Base-by-base conservation (phyloP, 768 basidiomycete genomes). In the Austroboletus eburneus region DNA sequence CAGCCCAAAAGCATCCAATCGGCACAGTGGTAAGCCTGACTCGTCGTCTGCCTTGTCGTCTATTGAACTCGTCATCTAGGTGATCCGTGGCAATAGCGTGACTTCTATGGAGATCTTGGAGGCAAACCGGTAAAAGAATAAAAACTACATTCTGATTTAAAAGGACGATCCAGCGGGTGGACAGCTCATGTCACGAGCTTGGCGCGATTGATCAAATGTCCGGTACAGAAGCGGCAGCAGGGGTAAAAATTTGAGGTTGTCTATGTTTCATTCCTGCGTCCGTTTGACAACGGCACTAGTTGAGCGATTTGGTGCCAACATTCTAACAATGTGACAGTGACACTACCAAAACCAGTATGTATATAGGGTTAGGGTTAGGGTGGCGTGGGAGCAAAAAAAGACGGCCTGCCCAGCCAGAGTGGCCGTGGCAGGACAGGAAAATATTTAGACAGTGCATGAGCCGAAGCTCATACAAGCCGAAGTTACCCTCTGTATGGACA, bases 61-160 rank as follows among this genome's bases (percentile, higher is more conserved):
- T 44, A 33, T 49, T 35, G 16, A 21, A 46, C 21, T 46, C 23
- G 32, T 41, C 45, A 21, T 43, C 52, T 9, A 97, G 94, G 91
- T 97, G 55, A 89, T 98, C 59, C 88, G 94, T 34, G 94, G 94
- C 40, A 97, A 95, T 72, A 94, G 90, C 49, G 91, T 98, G 37
- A 91, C 91, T 44, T 91, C 90, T 48, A 94, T 96, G 87, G 94
- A 97, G 68, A 87, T 80, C 18, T 62, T 90, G 43, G 89, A 91
- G 65, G 73, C 82, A 21, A 76, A 75, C 20, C 74, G 78, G 52
- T 64, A 58, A 44, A 27, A 41, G 36, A 30, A 22, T 27, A 27
- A 10, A 5, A 27, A 27, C 10, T 27, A 27, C 25, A 27, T 10
- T 5, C 10, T 27, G 25, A 27, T 27, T 27, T 10, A 27, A 27